A percentile compares a stretch with the other conserved stretches of the same genome.
Evolutionary conservation across 1,139 yeast species (phyloP).

Genomic region (Debaryomycetaceae sp.): DNA sequence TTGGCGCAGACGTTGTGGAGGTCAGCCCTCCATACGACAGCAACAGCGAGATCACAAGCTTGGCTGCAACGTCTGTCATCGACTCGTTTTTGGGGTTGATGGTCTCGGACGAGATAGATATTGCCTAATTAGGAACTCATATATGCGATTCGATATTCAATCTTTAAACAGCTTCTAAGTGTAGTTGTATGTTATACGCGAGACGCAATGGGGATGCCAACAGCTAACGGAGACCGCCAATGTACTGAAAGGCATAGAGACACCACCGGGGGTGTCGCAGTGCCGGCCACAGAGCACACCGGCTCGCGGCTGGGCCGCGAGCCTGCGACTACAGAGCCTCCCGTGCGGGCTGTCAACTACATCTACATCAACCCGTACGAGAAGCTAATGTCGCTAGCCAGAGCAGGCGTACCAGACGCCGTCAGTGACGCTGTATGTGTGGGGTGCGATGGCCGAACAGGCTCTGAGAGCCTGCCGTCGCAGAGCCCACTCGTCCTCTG

Average conservation of each 20-base stretch:
- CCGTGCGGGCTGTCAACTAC: neutral
- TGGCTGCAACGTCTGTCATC: constrained; percentile 53
- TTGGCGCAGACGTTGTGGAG: constrained; percentile 60
- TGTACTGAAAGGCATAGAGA: no score
- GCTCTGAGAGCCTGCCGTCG: neutral
- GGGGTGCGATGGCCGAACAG: neutral
- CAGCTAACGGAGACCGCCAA: no score
- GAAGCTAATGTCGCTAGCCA: neutral
- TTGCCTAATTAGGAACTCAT: neutral
- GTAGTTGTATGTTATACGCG: no score
- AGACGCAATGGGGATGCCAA: no score
- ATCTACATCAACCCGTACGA: neutral
- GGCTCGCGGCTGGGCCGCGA: no score
- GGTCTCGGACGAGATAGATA: constrained; percentile 13
- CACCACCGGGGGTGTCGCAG: no score
- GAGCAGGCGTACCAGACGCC: neutral
- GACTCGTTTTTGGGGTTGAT: constrained; percentile 49
- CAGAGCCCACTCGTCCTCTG: neutral
- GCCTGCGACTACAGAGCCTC: neutral
- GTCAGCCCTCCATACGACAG: constrained; percentile 52
- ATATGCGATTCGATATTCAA: no score
- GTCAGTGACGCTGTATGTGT: no score
- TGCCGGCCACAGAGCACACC: no score
- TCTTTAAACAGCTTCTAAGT: no score
- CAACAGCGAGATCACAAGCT: constrained; percentile 46